Base-by-base conservation (phyloP, 1,139 yeast genomes). In the Komagataea norvegica region DNA sequence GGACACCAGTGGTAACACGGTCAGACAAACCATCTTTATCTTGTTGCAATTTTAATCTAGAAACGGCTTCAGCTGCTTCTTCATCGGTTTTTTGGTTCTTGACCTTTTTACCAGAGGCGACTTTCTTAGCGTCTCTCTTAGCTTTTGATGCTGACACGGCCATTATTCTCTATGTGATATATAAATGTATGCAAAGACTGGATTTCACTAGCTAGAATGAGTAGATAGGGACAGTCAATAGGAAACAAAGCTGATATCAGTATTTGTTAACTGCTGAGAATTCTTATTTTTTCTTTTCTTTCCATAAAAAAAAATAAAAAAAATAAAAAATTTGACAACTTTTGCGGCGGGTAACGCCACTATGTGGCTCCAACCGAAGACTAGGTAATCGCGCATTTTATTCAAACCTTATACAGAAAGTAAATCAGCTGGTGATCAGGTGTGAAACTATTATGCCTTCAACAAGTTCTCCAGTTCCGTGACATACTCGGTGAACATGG, bases 1-100 rank as follows among this genome's bases (percentile, higher is more conserved):
- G 72, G 40, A 93, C 98, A 72, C 98, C 99, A 31, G 98, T 91
- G 52, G 93, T 85, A 49, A 91, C 98, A 72, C 98, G 86, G 65
- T 91, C 99, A 31, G 96, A 86, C 43, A 91, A 62, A 54, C 97
- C 97, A 56, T 88, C 81, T 59, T 85, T 82, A 64, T 91, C 97
- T 59, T 85, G 82, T 67, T 91, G 98, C 58, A 89, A 69, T 65
- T 89, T 89, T 67, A 91, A 73, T 65, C 86, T 82, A 47, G 81
- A 86, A 59, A 91, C 78, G 62, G 79, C 86, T 47, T 81, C 76
- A 35, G 87, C 82, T 30, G 83, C 77, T 43, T 72, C 75, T 34
- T 77, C 88, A 38, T 68, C 78, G 23, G 77, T 70, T 62, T 80
- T 82, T 56, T 87, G 94, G 62, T 74, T 80, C 65, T 81, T 74